Evolutionary conservation across 2,329 filamentous ascomycete species (phyloP), one percentile per base, ranked within the genome.

Genomic region (Arthrobotrys sinensis): DNA sequence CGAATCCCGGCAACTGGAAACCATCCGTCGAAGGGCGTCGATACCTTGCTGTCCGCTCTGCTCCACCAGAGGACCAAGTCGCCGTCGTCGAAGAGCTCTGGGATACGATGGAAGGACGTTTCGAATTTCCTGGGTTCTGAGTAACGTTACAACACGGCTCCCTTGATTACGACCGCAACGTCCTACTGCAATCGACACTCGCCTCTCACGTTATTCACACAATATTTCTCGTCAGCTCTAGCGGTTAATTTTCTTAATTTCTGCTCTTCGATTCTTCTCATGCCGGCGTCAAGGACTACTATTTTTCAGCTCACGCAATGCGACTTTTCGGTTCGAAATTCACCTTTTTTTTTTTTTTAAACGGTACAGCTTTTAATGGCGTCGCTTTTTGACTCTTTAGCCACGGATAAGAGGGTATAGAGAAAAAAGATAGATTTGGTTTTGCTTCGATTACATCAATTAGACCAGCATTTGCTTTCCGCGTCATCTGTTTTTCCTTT

Each of bases 1-100:
- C 90, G 3, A 94, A 94, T 83, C 90, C 91, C 0, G 92, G 91
- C 0, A 88, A 88, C 69, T 94, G 92, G 92, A 84, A 89, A n/a
- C 86, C 88, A 1, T 85, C 85, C 66, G 83, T 92, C 66, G 90
- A 91, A 81, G 86, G 85, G 73, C 85, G 90, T 65, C 86, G 88
- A 78, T 92, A 91, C 82, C 85, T 92, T 50, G 90, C 90, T 4
- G 87, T 92, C 34, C 85, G 90, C 32, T 73, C 76, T 48, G 89
- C 88, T 0, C 89, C 90, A 32, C 87, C 87, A 16, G 84, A 83
- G 50, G 90, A 89, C 0, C 90, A 91, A 84, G 87, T 86, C 83
- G 88, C 88, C 83, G 85, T 91, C 60, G 86, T 91, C 1, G 86
- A 91, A 82, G 89, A 91, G 85, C 88, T 92, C 76, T 92, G 90